Conservation (phyloP, 1,284 basidiomycete species). For the Sporisorium iseilematis-ciliati region DNA sequence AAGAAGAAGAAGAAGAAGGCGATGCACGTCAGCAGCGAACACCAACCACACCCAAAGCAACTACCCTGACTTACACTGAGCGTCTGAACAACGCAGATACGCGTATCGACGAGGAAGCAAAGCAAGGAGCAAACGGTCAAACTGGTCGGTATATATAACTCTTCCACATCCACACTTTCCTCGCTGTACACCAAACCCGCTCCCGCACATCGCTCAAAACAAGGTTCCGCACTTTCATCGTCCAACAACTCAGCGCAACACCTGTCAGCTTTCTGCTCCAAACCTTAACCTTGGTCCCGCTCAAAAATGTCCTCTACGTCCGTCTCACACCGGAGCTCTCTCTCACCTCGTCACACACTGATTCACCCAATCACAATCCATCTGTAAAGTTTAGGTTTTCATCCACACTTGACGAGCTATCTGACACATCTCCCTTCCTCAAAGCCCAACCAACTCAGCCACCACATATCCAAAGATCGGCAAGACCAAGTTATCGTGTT, state of each 20-base stretch:
- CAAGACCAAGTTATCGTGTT: slow-evolving; percentile 68
- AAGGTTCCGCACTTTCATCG: background rate
- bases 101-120: too few species aligned
- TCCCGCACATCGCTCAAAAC: background rate
- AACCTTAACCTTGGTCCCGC: background rate
- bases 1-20: too few species aligned
- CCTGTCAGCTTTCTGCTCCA: background rate
- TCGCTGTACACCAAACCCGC: background rate
- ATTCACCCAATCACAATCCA: too few species aligned
- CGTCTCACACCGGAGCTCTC: background rate
- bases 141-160: background rate
- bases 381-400: too few species aligned
- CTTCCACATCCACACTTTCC: background rate
- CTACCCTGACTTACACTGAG: too few species aligned
- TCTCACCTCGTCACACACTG: slow-evolving; percentile 1
- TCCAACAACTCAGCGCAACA: background rate
- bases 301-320: background rate
- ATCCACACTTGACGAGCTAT: background rate
- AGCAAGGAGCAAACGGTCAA: too few species aligned
- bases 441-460: slow-evolving; percentile 48
- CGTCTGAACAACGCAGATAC: too few species aligned
- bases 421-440: slow-evolving; percentile 8
- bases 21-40: too few species aligned
- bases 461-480: slow-evolving; percentile 64
- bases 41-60: too few species aligned